Percentiles rank a stretch among this genome's conserved stretches.
Evolutionary conservation across 106 monocot species (phyloP).

Genomic region (Allium fistulosum): DNA sequence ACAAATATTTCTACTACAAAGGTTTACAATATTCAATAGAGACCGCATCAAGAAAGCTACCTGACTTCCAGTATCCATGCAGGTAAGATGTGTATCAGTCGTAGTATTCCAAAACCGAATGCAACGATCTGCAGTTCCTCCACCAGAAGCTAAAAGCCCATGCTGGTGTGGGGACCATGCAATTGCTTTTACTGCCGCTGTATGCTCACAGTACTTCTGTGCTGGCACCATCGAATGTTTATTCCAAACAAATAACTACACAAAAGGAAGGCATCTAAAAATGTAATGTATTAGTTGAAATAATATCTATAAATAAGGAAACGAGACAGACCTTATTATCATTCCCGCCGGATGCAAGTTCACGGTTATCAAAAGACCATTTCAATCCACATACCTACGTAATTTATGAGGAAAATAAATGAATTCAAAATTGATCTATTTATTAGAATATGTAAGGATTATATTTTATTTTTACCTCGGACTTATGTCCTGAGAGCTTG

Average conservation of each 20-base stretch:
- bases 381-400: slow-evolving; percentile 82
- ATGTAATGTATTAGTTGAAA: neutral
- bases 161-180: slow-evolving; percentile 98
- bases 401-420: neutral
- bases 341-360: slow-evolving; percentile 96
- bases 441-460: no score
- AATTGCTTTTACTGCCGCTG: slow-evolving; percentile 98
- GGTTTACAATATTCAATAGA: no score
- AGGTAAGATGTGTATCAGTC: slow-evolving; percentile 67
- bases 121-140: slow-evolving; percentile 96
- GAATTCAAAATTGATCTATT: neutral
- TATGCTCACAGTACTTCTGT: slow-evolving; percentile 89
- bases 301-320: slow-evolving; percentile 4
- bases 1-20: no score
- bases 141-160: slow-evolving; percentile 94
- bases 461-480: slow-evolving; percentile 49
- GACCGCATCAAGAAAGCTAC: slow-evolving; percentile 18
- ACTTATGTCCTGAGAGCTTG: slow-evolving; percentile 87
- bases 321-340: slow-evolving; percentile 69
- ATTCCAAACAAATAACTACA: slow-evolving; percentile 97
- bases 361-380: slow-evolving; percentile 96
- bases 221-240: slow-evolving; percentile 78
- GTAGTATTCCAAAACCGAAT: slow-evolving; percentile 98
- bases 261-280: neutral
- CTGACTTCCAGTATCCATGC: slow-evolving; percentile 97